Evolutionary conservation across 148 eudicot genomes (phyloP), one percentile per base, ranked within the genome.

Genomic region (Camellia granthamiana): DNA sequence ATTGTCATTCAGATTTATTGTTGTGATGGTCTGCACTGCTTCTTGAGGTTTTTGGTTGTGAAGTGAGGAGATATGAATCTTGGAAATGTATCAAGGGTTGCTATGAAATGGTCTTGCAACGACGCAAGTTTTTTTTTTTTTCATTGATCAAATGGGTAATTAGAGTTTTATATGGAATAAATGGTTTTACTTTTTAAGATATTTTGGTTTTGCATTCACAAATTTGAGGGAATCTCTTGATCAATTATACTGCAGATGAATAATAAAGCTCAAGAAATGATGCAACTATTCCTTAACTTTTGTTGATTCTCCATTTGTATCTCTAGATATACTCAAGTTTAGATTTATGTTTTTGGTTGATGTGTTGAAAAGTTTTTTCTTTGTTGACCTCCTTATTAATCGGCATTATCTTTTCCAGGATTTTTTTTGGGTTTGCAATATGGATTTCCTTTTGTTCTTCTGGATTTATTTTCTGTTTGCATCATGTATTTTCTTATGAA

Each of bases 151-250:
- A 78, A 78, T 46, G 64, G 18, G 19, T 58, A 41, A 16, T 18
- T 78, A 56, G 38, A n/a, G 49, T 78, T 56, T 58, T 69, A n/a
- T 16, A 47, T 10, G 54, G 66, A 69, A 58, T 4, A 78, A 44
- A 69, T 71, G 74, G 30, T 44, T 68, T 78, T 44, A 15, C 16
- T 59, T 56, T 5, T 66, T 49, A 46, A 30, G 63, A 74, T 74
- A 73, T 5, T 74, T 11, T 74, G 77, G 19, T 23, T n/a, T 54
- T 73, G 61, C 18, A 38, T 65, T 8, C 2, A 65, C 3, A 65
- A 70, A 18, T 70, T 44, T 5, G 43, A 18, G 38, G 38, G 38
- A 30, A 30, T 30, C 38, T 30, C 38, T 30, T 30, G 38, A 1
- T 30, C 38, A 30, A 30, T 30, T 30, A 30, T 18, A 46, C 52